Percentiles rank a stretch among this genome's conserved stretches.
Conservation (phyloP, 148 eudicot species). For the Chenopodium berlandieri region DNA sequence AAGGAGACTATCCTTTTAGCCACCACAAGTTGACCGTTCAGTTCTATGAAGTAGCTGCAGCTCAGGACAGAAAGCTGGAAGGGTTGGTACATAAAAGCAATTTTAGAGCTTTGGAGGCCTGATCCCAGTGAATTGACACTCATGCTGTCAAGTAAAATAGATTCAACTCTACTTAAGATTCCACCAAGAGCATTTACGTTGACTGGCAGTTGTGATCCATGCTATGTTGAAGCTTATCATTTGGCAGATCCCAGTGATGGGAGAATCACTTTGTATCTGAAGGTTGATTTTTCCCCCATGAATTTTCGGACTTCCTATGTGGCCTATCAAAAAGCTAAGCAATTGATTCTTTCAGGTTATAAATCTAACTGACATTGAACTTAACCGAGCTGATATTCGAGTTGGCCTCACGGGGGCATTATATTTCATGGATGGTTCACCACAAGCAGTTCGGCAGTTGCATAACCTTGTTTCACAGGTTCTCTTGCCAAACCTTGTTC, state of each 20-base stretch:
- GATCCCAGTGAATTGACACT: slow-evolving; percentile 83
- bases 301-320: neutral
- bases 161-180: slow-evolving; percentile 67
- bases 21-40: slow-evolving; percentile 96
- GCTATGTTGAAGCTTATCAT: slow-evolving; percentile 96
- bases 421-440: slow-evolving; percentile 96
- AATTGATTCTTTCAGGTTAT: slow-evolving; percentile 57
- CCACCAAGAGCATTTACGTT: slow-evolving; percentile 81
- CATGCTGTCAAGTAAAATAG: slow-evolving; percentile 65
- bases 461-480: slow-evolving; percentile 93
- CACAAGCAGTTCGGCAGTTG: slow-evolving; percentile 94
- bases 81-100: slow-evolving; percentile 91
- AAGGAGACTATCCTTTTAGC: slow-evolving; percentile 96
- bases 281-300: slow-evolving; percentile 43
- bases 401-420: slow-evolving; percentile 82
- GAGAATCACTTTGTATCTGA: slow-evolving; percentile 82
- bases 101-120: slow-evolving; percentile 96
- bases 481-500: slow-evolving; percentile 10
- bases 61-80: slow-evolving; percentile 94
- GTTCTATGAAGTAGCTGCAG: slow-evolving; percentile 93
- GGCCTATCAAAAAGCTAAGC: slow-evolving; percentile 19
- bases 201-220: slow-evolving; percentile 96
- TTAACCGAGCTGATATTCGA: slow-evolving; percentile 81
- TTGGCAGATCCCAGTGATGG: slow-evolving; percentile 96
- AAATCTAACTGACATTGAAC: slow-evolving; percentile 87